phyloP scores from a whole-genome alignment of 768 basidiomycete genomes.

The Leucogyrophana mollusca region DNA sequence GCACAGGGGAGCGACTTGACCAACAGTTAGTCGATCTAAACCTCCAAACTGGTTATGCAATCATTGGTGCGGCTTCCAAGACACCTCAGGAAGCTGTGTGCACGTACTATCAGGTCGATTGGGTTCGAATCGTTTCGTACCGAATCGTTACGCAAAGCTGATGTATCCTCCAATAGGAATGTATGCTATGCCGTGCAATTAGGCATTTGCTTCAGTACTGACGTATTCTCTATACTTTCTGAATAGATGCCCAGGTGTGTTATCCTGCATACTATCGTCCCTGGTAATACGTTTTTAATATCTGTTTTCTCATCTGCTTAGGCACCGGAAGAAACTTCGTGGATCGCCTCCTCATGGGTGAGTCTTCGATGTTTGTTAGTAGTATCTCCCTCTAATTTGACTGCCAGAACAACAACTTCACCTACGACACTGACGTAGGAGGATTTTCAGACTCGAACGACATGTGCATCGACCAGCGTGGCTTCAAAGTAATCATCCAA shows the following conservation, averaged over 20 bases:
- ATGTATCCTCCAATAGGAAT: conserved; percentile 22
- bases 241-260: conserved; percentile 25
- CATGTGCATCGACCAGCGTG: conserved; percentile 59
- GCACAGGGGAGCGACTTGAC: conserved; percentile 45
- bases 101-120: conserved; percentile 57
- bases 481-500: conserved; percentile 57
- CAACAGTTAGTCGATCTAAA: conserved; percentile 48
- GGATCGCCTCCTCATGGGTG: conserved; percentile 66
- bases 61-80: conserved; percentile 45
- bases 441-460: conserved; percentile 57
- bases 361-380: too few species aligned
- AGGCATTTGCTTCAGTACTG: neutral
- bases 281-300: too few species aligned
- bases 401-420: conserved; percentile 62
- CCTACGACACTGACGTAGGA: conserved; percentile 46
- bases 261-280: too few species aligned
- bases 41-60: conserved; percentile 51
- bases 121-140: conserved; percentile 19
- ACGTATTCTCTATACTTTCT: neutral
- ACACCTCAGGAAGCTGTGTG: conserved; percentile 47
- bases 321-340: conserved; percentile 61
- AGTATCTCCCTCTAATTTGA: conserved; percentile 6
- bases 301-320: conserved; percentile 38
- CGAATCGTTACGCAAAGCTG: neutral
- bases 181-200: conserved; percentile 13